These are phyloP conservation scores for Neurospora sp. DNA, from an alignment of 495 filamentous ascomycete genomes.

Conservation along the genomic window DNA sequence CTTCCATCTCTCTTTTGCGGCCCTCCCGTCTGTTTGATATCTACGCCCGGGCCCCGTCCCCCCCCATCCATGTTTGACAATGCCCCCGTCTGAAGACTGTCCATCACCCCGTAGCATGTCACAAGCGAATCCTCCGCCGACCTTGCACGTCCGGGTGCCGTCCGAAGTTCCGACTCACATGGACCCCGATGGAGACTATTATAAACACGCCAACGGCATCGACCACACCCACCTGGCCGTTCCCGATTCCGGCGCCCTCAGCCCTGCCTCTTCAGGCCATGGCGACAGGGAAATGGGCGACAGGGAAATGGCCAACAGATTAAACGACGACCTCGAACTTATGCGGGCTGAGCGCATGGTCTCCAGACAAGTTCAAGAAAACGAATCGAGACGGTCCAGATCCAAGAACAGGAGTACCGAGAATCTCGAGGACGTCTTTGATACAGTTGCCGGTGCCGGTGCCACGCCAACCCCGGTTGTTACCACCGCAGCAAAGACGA, in stretches of 20 bases:
- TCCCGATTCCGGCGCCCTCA: constrained; percentile 6
- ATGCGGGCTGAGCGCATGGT: constrained; percentile 73
- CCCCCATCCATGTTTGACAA: background rate
- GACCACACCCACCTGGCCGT: constrained; percentile 11
- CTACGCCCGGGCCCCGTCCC: background rate
- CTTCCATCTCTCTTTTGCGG: background rate
- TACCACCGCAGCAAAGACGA: constrained; percentile 53
- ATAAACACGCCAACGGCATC: constrained; percentile 12
- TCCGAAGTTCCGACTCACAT: constrained; percentile 9
- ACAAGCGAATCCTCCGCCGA: constrained; percentile 1
- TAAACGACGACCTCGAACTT: constrained; percentile 79
- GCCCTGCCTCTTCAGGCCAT: constrained; percentile 10
- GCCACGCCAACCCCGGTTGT: constrained; percentile 37
- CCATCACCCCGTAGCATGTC: background rate
- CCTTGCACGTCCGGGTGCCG: constrained; percentile 18
- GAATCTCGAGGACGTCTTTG: constrained; percentile 73
- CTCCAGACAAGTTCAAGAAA: constrained; percentile 36
- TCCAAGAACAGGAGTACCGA: constrained; percentile 29
- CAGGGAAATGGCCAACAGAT: constrained; percentile 55
- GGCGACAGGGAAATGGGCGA: constrained; percentile 39
- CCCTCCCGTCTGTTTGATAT: background rate
- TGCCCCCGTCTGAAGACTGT: background rate
- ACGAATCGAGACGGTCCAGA: constrained; percentile 26
- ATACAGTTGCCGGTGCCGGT: constrained; percentile 41
- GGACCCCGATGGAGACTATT: constrained; percentile 12